Percentiles rank a stretch among this genome's conserved stretches.
Conservation (phyloP, 805 yeast species). For the Ogataea nitratoaversa region DNA sequence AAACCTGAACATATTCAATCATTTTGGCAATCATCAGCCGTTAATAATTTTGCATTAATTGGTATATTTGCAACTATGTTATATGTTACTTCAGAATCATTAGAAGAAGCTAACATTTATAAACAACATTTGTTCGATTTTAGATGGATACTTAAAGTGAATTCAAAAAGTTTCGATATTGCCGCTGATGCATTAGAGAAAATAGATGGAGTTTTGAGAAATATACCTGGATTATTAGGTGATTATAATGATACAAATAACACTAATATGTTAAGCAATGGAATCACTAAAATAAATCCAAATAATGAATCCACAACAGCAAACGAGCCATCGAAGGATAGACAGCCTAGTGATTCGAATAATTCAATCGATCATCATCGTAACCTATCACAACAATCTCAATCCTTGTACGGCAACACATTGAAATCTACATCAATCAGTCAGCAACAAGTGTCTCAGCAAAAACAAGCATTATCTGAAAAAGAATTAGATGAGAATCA, state of each 20-base stretch:
- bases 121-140: slow-evolving; percentile 70
- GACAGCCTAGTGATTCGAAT: no score
- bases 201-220: slow-evolving; percentile 66
- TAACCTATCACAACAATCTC: no score
- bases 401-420: no score
- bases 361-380: no score
- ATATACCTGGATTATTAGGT: slow-evolving; percentile 64
- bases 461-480: no score
- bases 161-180: slow-evolving; percentile 73
- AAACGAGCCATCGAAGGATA: no score
- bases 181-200: slow-evolving; percentile 69
- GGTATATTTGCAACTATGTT: slow-evolving; percentile 86
- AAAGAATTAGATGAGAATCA: no score
- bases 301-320: slow-evolving; percentile 2
- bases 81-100: slow-evolving; percentile 57
- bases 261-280: not conserved
- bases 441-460: no score
- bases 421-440: no score
- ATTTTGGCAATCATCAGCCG: slow-evolving; percentile 84
- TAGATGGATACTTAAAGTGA: slow-evolving; percentile 69
- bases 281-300: no score
- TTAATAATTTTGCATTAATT: slow-evolving; percentile 73
- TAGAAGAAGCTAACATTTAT: slow-evolving; percentile 62
- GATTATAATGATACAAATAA: slow-evolving; percentile 17
- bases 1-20: slow-evolving; percentile 81